Conservation (phyloP, 2,329 filamentous ascomycete species). For the Pseudopyrenochaeta lycopersici region DNA sequence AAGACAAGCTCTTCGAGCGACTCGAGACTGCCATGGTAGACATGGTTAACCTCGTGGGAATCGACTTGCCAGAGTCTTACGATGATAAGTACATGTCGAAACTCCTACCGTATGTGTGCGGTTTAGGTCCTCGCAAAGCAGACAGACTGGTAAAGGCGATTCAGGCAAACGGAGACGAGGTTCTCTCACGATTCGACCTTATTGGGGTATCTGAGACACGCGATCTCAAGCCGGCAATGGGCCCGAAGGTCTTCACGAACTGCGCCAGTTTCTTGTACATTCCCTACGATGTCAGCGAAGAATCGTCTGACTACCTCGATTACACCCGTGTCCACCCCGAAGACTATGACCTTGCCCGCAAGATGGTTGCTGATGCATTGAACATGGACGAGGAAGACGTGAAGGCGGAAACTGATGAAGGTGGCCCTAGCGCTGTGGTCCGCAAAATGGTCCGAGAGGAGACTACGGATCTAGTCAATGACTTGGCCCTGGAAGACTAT, state of each 20-base stretch:
- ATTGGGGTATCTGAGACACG: slow-evolving; percentile 79
- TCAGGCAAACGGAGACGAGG: slow-evolving; percentile 86
- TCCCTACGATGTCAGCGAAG: slow-evolving; percentile 82
- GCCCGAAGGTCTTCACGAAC: slow-evolving; percentile 93
- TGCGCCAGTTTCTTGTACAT: slow-evolving; percentile 96
- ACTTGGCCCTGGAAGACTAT: slow-evolving; percentile 95
- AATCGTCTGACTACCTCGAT: slow-evolving; percentile 88
- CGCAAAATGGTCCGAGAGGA: slow-evolving; percentile 95
- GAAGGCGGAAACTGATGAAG: slow-evolving; percentile 90
- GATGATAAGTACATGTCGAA: slow-evolving; percentile 83
- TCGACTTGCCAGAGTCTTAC: slow-evolving; percentile 93
- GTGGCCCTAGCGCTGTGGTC: slow-evolving; percentile 88
- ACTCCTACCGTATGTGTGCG: slow-evolving; percentile 88
- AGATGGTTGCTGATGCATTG: slow-evolving; percentile 97
- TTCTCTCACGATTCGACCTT: slow-evolving; percentile 85
- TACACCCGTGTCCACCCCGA: slow-evolving; percentile 97
- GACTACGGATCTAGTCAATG: slow-evolving; percentile 93
- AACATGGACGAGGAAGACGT: slow-evolving; percentile 98
- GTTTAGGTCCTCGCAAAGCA: slow-evolving; percentile 91
- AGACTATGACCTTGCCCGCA: slow-evolving; percentile 96
- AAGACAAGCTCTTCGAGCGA: slow-evolving; percentile 85
- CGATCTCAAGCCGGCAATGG: slow-evolving; percentile 64
- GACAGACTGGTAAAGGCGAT: slow-evolving; percentile 86
- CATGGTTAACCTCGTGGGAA: slow-evolving; percentile 95
- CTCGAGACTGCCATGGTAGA: slow-evolving; percentile 98